Conservation (phyloP, 2,329 filamentous ascomycete genomes). For the Fusarium penzigii region DNA sequence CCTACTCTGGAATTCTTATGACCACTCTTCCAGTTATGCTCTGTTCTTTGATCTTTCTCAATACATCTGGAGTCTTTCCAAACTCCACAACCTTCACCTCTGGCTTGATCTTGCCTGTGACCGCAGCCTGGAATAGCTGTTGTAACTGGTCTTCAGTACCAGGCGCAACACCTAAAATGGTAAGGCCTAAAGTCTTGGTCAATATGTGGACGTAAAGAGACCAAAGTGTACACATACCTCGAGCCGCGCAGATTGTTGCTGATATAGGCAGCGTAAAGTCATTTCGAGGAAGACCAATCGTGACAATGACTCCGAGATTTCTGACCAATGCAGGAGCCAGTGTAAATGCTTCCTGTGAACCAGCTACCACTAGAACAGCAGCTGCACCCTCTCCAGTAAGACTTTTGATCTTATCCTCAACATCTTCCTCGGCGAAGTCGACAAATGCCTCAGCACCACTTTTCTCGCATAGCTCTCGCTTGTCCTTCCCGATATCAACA, state of each 20-base stretch:
- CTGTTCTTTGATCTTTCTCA: slow-evolving; percentile 9
- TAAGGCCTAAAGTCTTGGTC: slow-evolving; percentile 6
- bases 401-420: slow-evolving; percentile 20
- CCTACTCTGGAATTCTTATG: slow-evolving; percentile 9
- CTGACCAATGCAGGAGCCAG: slow-evolving; percentile 24
- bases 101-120: slow-evolving; percentile 5
- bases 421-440: slow-evolving; percentile 26
- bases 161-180: slow-evolving; percentile 15
- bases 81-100: slow-evolving; percentile 9
- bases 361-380: slow-evolving; percentile 29
- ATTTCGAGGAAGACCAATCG: slow-evolving; percentile 28
- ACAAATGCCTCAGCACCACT: slow-evolving; percentile 31
- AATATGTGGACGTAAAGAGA: rapidly evolving
- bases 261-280: slow-evolving; percentile 30
- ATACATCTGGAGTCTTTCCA: slow-evolving; percentile 2
- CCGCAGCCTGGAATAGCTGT: slow-evolving; percentile 9
- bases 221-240: background rate
- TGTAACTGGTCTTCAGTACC: slow-evolving; percentile 23
- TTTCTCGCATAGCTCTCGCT: slow-evolving; percentile 21
- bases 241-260: slow-evolving; percentile 23
- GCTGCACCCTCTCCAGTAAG: slow-evolving; percentile 31
- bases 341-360: slow-evolving; percentile 25
- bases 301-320: slow-evolving; percentile 29
- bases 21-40: slow-evolving; percentile 18
- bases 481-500: slow-evolving; percentile 27